A percentile compares a stretch with the other conserved stretches of the same genome.
These are phyloP conservation scores for Trapa bicornis DNA, from an alignment of 345 rosid species.

Conservation along the genomic window DNA sequence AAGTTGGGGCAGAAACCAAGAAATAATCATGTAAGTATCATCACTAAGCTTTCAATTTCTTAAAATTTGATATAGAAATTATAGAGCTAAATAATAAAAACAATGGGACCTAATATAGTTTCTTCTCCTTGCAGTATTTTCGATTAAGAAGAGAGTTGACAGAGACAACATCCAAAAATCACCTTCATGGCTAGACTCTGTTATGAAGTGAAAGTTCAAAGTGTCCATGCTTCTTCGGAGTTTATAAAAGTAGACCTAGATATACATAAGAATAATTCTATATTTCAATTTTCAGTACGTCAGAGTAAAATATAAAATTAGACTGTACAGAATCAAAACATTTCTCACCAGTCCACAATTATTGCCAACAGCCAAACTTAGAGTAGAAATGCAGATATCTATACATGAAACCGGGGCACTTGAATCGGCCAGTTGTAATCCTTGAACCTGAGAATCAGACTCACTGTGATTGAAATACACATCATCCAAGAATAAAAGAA, in stretches of 20 bases:
- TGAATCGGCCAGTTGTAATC: slow-evolving; percentile 22
- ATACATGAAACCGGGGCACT: slow-evolving; percentile 35
- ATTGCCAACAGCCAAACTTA: slow-evolving; percentile 52
- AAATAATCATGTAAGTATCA: neutral
- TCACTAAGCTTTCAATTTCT: no score
- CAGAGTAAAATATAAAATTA: slow-evolving; percentile 3
- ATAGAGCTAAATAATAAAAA: neutral
- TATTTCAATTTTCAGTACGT: neutral
- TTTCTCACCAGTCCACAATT: slow-evolving; percentile 48
- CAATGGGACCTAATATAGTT: neutral
- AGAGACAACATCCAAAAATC: slow-evolving; percentile 7
- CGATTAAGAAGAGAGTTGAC: neutral
- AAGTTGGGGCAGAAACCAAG: neutral
- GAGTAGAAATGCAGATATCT: slow-evolving; percentile 37
- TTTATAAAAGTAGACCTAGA: slow-evolving; percentile 44
- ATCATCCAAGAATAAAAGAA: slow-evolving; percentile 2
- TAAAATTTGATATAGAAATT: neutral
- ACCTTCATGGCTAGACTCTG: slow-evolving; percentile 39
- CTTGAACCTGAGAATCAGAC: slow-evolving; percentile 29
- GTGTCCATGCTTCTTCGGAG: slow-evolving; percentile 19
- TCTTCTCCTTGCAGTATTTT: neutral
- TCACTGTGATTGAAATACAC: slow-evolving; percentile 7
- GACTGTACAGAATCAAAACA: slow-evolving; percentile 5
- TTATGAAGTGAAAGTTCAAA: slow-evolving; percentile 28
- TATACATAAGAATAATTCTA: slow-evolving; percentile 6